Evolutionary conservation across 495 filamentous ascomycete genomes (phyloP).

Genomic region (Choiromyces venosus): DNA sequence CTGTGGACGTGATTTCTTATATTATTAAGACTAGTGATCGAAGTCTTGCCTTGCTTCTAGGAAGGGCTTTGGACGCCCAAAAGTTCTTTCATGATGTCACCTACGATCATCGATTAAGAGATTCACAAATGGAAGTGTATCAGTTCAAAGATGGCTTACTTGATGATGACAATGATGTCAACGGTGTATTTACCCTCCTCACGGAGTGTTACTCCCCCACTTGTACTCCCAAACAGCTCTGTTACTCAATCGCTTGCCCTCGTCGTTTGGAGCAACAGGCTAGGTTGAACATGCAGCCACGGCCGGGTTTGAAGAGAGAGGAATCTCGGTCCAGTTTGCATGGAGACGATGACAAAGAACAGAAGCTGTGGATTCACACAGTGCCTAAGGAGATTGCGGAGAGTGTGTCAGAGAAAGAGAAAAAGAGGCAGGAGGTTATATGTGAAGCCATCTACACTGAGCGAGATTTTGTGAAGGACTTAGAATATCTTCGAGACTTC

Average conservation of each 20-base stretch:
- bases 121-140: slow-evolving; percentile 86
- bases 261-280: slow-evolving; percentile 92
- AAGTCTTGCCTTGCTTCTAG: slow-evolving; percentile 88
- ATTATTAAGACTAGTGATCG: slow-evolving; percentile 96
- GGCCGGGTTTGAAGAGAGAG: slow-evolving; percentile 76
- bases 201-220: slow-evolving; percentile 98
- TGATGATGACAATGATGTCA: slow-evolving; percentile 78
- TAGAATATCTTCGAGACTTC: slow-evolving; percentile 97
- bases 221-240: slow-evolving; percentile 87
- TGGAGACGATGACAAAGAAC: slow-evolving; percentile 83
- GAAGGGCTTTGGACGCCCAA: slow-evolving; percentile 89
- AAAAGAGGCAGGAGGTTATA: slow-evolving; percentile 97
- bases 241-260: slow-evolving; percentile 98
- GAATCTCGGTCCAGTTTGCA: slow-evolving; percentile 77
- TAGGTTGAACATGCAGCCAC: slow-evolving; percentile 82
- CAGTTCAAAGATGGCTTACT: slow-evolving; percentile 91
- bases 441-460: slow-evolving; percentile 99
- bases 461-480: slow-evolving; percentile 97
- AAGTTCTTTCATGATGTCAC: slow-evolving; percentile 99
- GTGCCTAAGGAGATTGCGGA: slow-evolving; percentile 93
- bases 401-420: slow-evolving; percentile 77
- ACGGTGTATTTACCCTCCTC: slow-evolving; percentile 92
- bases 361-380: slow-evolving; percentile 99
- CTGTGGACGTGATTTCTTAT: slow-evolving; percentile 86
- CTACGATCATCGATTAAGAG: slow-evolving; percentile 90